A percentile compares a stretch with the other conserved stretches of the same genome.
Conservation (phyloP, 805 yeast genomes). For the Candida montana region DNA sequence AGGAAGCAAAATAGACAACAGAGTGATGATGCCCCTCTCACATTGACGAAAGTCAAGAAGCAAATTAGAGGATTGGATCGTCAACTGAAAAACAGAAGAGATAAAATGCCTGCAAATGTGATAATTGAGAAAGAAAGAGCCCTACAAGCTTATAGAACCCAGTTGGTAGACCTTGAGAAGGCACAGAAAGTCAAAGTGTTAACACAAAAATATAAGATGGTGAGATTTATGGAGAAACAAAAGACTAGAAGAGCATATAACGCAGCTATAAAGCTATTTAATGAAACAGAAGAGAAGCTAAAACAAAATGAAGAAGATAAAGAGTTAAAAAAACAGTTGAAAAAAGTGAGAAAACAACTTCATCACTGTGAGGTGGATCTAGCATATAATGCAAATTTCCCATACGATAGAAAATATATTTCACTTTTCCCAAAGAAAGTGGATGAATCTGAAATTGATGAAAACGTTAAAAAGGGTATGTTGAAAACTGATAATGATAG, state of each 20-base stretch:
- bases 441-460: slow-evolving; percentile 24
- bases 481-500: slow-evolving; percentile 39
- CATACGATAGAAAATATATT: slow-evolving; percentile 73
- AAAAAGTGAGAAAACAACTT: slow-evolving; percentile 46
- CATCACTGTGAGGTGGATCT: slow-evolving; percentile 60
- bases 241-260: slow-evolving; percentile 74
- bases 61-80: slow-evolving; percentile 84
- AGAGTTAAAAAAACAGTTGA: slow-evolving; percentile 28
- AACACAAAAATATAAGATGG: slow-evolving; percentile 84
- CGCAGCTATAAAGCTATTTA: slow-evolving; percentile 31
- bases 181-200: slow-evolving; percentile 42
- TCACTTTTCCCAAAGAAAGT: slow-evolving; percentile 60
- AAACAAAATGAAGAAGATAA: slow-evolving; percentile 25
- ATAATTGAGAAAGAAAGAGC: slow-evolving; percentile 73
- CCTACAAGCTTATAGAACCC: slow-evolving; percentile 55
- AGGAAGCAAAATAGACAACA: not conserved
- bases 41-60: slow-evolving; percentile 58
- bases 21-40: not conserved
- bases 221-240: slow-evolving; percentile 84
- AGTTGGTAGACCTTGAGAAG: slow-evolving; percentile 44
- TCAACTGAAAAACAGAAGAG: slow-evolving; percentile 47
- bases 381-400: slow-evolving; percentile 72
- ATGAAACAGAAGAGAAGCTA: slow-evolving; percentile 21
- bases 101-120: slow-evolving; percentile 57
- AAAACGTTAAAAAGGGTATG: slow-evolving; percentile 30